These are phyloP conservation scores for Fusarium caatingaense DNA, from an alignment of 2,329 filamentous ascomycete species.

Conservation along the genomic window DNA sequence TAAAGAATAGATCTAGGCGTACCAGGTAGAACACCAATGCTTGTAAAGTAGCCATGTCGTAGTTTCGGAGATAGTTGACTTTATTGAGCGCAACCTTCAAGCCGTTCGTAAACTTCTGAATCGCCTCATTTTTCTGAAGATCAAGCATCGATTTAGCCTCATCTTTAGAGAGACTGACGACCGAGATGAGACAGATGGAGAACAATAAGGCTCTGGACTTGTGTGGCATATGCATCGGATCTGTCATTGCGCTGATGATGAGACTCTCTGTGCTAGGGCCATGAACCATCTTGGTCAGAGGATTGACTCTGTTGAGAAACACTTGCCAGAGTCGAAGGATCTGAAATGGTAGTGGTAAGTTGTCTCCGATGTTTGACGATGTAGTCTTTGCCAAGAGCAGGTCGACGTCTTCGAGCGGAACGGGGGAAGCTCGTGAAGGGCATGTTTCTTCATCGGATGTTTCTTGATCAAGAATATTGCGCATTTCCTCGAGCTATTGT, in stretches of 20 bases:
- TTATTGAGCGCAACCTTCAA: constrained; percentile 7
- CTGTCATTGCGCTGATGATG: constrained; percentile 4
- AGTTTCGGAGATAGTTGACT: constrained; percentile 9
- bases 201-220: not conserved
- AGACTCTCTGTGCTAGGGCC: constrained; percentile 13
- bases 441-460: constrained; percentile 18
- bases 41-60: constrained; percentile 5
- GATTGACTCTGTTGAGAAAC: constrained; percentile 19
- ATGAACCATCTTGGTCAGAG: constrained; percentile 5
- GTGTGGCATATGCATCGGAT: not conserved
- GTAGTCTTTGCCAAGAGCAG: not conserved
- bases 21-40: constrained; percentile 8
- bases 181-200: constrained; percentile 2
- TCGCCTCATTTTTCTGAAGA: not conserved
- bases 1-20: fast-evolving
- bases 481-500: constrained; percentile 8
- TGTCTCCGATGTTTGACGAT: not conserved
- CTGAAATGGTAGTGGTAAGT: not conserved
- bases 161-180: not conserved
- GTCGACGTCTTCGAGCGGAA: constrained; percentile 4
- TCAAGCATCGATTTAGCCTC: not conserved
- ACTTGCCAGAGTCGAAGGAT: constrained; percentile 10
- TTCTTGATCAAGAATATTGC: constrained; percentile 16
- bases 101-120: constrained; percentile 12
- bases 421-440: not conserved